phyloP scores from a whole-genome alignment of 495 filamentous ascomycete genomes.

The Penicillium herquei region DNA sequence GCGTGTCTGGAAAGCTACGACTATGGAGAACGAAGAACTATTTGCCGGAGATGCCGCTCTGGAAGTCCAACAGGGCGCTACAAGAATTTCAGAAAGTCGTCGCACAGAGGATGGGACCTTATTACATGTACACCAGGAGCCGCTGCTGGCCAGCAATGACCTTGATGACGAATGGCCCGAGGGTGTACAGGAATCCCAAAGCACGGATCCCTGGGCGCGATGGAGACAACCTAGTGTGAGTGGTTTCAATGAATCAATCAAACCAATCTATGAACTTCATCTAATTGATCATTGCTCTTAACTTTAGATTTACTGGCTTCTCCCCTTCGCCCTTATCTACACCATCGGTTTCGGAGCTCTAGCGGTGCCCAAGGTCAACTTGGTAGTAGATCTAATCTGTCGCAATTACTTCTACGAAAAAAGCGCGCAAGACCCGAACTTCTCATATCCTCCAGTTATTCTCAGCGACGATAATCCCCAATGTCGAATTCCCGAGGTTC shows the following conservation, averaged over 20 bases:
- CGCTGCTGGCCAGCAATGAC: constrained; percentile 11
- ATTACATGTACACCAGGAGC: constrained; percentile 15
- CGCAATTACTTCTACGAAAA: constrained; percentile 70
- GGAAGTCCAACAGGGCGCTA: constrained; percentile 10
- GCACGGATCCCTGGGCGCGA: constrained; percentile 11
- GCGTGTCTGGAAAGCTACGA: not conserved
- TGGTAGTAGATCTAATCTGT: constrained; percentile 80
- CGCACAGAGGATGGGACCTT: constrained; percentile 5
- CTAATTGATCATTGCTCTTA: constrained; percentile 2
- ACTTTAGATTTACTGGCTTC: constrained; percentile 75
- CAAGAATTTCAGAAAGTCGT: constrained; percentile 1
- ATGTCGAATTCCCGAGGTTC: constrained; percentile 70
- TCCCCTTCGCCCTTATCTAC: constrained; percentile 73
- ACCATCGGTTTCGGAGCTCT: constrained; percentile 82
- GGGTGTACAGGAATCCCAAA: constrained; percentile 2
- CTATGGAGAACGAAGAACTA: constrained; percentile 30
- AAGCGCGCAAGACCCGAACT: constrained; percentile 51
- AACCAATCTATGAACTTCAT: not conserved
- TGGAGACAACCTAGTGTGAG: constrained; percentile 26
- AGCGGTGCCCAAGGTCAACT: constrained; percentile 73
- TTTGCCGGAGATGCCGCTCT: constrained; percentile 22
- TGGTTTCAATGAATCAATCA: not conserved
- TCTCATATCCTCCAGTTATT: constrained; percentile 61
- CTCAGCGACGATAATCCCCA: constrained; percentile 67
- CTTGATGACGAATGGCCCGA: constrained; percentile 10